Conservation (phyloP, 371 early-diverging fungal species). For the Coemansia sp. region DNA sequence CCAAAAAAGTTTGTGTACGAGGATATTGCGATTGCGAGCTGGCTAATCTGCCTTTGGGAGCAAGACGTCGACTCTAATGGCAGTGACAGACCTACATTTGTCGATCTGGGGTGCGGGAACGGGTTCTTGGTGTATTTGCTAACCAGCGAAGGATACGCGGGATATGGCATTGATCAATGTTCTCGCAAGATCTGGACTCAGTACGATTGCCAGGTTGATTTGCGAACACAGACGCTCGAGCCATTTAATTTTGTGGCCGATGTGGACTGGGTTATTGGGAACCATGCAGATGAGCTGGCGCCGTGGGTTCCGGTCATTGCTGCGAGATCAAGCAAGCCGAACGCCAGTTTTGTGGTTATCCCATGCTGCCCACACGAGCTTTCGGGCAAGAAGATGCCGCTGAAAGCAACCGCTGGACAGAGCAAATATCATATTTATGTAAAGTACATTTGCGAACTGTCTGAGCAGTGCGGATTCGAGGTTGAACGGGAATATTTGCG, state of each 20-base stretch:
- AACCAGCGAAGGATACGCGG: constrained; percentile 72
- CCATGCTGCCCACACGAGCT: constrained; percentile 82
- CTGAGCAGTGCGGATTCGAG: constrained; percentile 61
- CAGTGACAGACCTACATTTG: constrained; percentile 57
- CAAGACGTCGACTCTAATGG: constrained; percentile 26
- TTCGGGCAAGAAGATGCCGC: constrained; percentile 60
- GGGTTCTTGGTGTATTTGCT: constrained; percentile 80
- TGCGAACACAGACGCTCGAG: constrained; percentile 61
- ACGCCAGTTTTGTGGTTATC: constrained; percentile 66
- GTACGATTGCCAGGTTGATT: constrained; percentile 38
- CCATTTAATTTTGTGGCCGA: constrained; percentile 58
- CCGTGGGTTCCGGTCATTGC: constrained; percentile 87
- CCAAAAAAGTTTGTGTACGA: constrained; percentile 82
- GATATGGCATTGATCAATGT: constrained; percentile 79
- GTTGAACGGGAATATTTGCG: constrained; percentile 71
- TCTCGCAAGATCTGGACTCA: constrained; percentile 75
- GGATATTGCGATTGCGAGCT: constrained; percentile 83
- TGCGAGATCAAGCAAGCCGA: constrained; percentile 57
- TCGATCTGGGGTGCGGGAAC: constrained; percentile 94
- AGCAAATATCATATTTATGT: constrained; percentile 76
- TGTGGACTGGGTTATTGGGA: constrained; percentile 84
- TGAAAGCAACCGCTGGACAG: constrained; percentile 53
- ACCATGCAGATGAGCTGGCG: constrained; percentile 88
- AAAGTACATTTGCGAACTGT: constrained; percentile 61
- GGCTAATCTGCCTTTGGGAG: constrained; percentile 74